Evolutionary conservation across 768 basidiomycete genomes (phyloP).

Genomic region (Russula abietina): DNA sequence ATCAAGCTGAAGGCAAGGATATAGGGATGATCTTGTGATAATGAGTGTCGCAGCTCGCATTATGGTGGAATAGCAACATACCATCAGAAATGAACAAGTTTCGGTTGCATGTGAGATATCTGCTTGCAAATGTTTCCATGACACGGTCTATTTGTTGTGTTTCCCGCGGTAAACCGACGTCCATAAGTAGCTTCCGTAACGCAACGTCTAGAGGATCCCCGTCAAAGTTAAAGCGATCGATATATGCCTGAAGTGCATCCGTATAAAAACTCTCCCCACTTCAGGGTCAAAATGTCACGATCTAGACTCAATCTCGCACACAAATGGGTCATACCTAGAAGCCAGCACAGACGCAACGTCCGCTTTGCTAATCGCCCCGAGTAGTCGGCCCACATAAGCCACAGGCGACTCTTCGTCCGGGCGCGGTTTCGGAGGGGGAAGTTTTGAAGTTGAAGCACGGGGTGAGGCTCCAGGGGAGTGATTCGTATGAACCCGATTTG

Average conservation of each 20-base stretch:
- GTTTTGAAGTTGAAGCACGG: conserved; percentile 40
- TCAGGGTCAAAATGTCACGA: conserved; percentile 7
- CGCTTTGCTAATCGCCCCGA: conserved; percentile 58
- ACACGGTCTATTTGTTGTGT: conserved; percentile 98
- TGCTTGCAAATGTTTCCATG: conserved; percentile 87
- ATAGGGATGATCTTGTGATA: conserved; percentile 81
- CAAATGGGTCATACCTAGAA: conserved; percentile 50
- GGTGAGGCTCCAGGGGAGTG: conserved; percentile 36
- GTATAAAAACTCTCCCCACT: conserved; percentile 71
- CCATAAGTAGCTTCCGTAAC: conserved; percentile 82
- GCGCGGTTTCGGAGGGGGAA: conserved; percentile 47
- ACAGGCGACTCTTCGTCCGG: conserved; percentile 61
- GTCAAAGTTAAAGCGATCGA: conserved; percentile 71
- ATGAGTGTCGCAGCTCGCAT: conserved; percentile 4
- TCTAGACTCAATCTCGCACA: conserved; percentile 1
- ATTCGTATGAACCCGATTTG: conserved; percentile 25
- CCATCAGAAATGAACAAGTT: conserved; percentile 73
- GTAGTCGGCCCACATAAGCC: conserved; percentile 60
- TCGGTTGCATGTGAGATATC: conserved; percentile 81
- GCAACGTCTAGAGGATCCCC: conserved; percentile 87
- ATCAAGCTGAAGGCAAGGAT: conserved; percentile 96
- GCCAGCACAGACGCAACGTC: conserved; percentile 80
- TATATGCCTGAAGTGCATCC: conserved; percentile 62
- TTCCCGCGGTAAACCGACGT: conserved; percentile 86
- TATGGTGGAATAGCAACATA: conserved; percentile 30